Base-by-base conservation (phyloP, 1,284 basidiomycete species). In the Xerocomus nothofagi region DNA sequence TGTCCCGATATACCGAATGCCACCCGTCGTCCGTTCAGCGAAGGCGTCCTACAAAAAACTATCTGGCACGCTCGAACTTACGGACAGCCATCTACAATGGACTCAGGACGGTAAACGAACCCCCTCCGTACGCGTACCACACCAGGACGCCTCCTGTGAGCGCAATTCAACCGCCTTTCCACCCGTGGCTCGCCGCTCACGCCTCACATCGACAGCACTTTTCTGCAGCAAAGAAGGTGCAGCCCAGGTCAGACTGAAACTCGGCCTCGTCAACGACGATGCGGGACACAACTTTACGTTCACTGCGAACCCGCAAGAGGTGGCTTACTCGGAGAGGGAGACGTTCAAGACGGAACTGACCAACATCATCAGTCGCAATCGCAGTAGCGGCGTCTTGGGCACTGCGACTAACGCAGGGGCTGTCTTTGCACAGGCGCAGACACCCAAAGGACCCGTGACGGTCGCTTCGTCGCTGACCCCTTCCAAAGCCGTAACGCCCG, bases 191-290 rank as follows among this genome's bases (percentile, higher is more conserved):
- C 21, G 12, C 11, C 6, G 23, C 43, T 48, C 42, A 50, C 32
- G 6, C 33, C 32, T 10, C 5, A 1, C 38, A 15, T n/a, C 24
- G 0, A 43, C 61, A 90, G 89, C 84, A 14, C 74, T 92, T 30
- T 91, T 91, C 66, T 89, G 87, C 57, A 90, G 87, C 67, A 92
- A 91, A 62, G 84, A 86, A 57, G 86, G 85, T 49, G 80, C 87
- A 3, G 70, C 86, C 0, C 84, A 89, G 64, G 85, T 89, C 57
- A 76, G 83, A 49, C 73, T 93, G 43, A 91, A 91, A 63, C 71
- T 91, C 26, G 82, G 77, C 2, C 71, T 88, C 26, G 69, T 81
- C 50, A 75, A 72, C 38, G 82, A 88, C 62, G 84, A 86, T 46
- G 73, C 72, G 12, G 88, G 87, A 10, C 84, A 89, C 70, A 88